These are phyloP conservation scores for Gaeumannomyces tritici DNA, from an alignment of 2,329 filamentous ascomycete species.

Conservation along the genomic window DNA sequence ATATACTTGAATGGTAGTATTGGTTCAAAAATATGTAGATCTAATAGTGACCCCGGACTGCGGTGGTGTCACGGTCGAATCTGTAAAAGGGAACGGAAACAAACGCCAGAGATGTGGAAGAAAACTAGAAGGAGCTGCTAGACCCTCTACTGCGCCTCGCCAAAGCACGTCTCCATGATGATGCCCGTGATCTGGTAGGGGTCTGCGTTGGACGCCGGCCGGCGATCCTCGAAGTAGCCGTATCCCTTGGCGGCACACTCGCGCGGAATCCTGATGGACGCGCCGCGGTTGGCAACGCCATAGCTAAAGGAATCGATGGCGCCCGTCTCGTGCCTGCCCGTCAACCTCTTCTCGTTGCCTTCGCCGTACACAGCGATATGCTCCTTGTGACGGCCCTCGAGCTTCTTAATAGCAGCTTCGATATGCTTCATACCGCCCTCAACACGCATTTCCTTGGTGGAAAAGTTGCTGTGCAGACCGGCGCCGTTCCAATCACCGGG, in stretches of 20 bases:
- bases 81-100: neutral
- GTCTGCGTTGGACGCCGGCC: slow-evolving; percentile 67
- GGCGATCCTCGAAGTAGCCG: slow-evolving; percentile 48
- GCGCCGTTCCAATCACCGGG: slow-evolving; percentile 86
- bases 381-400: slow-evolving; percentile 68
- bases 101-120: neutral
- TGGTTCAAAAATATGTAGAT: neutral
- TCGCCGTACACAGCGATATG: slow-evolving; percentile 89
- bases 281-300: slow-evolving; percentile 92
- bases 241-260: slow-evolving; percentile 70
- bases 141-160: slow-evolving; percentile 1
- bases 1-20: neutral
- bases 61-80: neutral
- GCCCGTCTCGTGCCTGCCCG: slow-evolving; percentile 88
- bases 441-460: slow-evolving; percentile 75
- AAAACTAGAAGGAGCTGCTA: neutral
- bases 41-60: neutral
- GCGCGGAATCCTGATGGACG: slow-evolving; percentile 69
- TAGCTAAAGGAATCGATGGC: slow-evolving; percentile 88
- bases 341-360: slow-evolving; percentile 91
- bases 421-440: slow-evolving; percentile 96
- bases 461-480: slow-evolving; percentile 79
- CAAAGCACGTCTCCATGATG: slow-evolving; percentile 20
- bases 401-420: slow-evolving; percentile 75
- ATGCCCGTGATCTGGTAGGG: slow-evolving; percentile 39